Conservation (phyloP, 1,139 yeast genomes). For the Kodamaea derodonti region DNA sequence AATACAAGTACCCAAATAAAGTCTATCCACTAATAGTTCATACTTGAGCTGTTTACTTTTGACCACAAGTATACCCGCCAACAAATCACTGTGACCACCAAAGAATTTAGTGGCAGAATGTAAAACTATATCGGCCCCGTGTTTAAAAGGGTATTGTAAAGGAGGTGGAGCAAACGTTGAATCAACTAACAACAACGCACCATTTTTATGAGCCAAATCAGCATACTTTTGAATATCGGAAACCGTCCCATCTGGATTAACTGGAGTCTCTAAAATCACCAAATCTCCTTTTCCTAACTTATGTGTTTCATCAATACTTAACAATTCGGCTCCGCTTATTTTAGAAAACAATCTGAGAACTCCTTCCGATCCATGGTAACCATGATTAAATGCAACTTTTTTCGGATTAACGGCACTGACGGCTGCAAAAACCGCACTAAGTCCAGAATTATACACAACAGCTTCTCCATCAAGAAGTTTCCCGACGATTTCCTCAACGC, state of each 20-base stretch:
- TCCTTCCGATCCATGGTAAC: conserved; percentile 83
- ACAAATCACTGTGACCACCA: conserved; percentile 91
- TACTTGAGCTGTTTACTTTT: conserved; percentile 46
- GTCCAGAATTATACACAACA: conserved; percentile 67
- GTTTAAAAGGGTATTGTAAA: conserved; percentile 70
- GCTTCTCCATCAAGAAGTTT: conserved; percentile 55
- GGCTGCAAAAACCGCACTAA: conserved; percentile 77
- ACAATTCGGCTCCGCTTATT: conserved; percentile 53
- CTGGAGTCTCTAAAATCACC: conserved; percentile 82
- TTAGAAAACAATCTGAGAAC: conserved; percentile 61
- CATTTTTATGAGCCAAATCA: conserved; percentile 61
- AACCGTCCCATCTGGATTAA: conserved; percentile 79
- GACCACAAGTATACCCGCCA: conserved; percentile 75
- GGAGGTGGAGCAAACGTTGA: conserved; percentile 96
- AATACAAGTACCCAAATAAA: conserved; percentile 70
- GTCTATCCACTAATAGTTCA: conserved; percentile 56
- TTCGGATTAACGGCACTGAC: conserved; percentile 72
- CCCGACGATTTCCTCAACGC: conserved; percentile 66
- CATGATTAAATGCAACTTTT: conserved; percentile 68
- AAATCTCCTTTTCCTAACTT: conserved; percentile 65
- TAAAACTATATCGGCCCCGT: conserved; percentile 79
- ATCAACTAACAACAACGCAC: conserved; percentile 71
- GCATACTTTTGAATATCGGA: conserved; percentile 62
- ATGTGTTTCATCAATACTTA: conserved; percentile 44
- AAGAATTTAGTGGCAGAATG: conserved; percentile 91